A percentile compares a stretch with the other conserved stretches of the same genome.
These are phyloP conservation scores for Malus orientalis DNA, from an alignment of 306 rosid genomes.

Conservation along the genomic window DNA sequence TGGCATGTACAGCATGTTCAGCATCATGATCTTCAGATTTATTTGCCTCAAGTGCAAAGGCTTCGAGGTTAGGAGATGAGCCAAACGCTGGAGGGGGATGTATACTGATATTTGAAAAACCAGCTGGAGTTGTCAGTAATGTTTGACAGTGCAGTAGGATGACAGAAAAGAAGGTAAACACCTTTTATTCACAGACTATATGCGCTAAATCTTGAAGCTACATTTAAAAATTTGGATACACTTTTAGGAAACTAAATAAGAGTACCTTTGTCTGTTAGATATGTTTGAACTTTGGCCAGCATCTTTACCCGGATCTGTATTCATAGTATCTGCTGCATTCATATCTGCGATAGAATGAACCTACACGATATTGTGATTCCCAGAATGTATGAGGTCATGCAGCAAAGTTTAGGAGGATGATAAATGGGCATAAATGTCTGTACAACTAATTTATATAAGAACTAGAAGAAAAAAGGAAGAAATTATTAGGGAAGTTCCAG, in stretches of 20 bases:
- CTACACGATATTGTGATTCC: conserved; percentile 41
- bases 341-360: conserved; percentile 60
- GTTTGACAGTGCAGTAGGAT: conserved; percentile 4
- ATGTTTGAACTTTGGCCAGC: conserved; percentile 44
- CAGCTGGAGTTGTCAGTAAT: conserved; percentile 19
- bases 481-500: neutral
- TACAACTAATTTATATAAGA: neutral
- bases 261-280: conserved; percentile 55
- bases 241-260: neutral
- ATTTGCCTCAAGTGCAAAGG: conserved; percentile 71
- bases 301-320: conserved; percentile 40
- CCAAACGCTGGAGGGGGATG: conserved; percentile 99
- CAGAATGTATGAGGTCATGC: conserved; percentile 9
- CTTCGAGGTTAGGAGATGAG: conserved; percentile 97
- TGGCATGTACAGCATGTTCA: conserved; percentile 66
- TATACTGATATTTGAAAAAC: conserved; percentile 37
- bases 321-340: neutral
- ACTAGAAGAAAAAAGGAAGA: neutral
- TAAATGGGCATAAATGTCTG: neutral
- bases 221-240: neutral
- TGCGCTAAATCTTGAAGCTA: neutral
- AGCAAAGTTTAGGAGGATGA: neutral
- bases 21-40: conserved; percentile 42
- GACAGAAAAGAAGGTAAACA: neutral
- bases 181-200: neutral